These are phyloP conservation scores for Ceratocystis harringtonii DNA, from an alignment of 2,329 filamentous ascomycete genomes.

Conservation along the genomic window DNA sequence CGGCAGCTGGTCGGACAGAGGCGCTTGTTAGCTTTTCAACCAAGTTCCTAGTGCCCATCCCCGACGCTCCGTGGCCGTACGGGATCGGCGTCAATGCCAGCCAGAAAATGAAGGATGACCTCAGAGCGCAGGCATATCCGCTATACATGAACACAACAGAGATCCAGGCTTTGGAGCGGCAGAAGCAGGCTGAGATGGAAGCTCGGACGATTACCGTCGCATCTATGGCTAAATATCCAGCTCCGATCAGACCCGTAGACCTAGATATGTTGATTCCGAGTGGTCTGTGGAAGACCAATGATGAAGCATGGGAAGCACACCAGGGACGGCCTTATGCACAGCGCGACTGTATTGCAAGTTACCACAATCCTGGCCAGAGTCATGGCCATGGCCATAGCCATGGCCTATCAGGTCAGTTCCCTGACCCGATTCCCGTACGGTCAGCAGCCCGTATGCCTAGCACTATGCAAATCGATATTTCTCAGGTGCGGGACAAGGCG, in stretches of 20 bases:
- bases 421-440: too few relatives aligned
- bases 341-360: too few relatives aligned
- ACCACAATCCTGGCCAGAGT: too few relatives aligned
- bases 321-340: neutral
- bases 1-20: neutral
- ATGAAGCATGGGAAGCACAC: neutral
- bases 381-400: too few relatives aligned
- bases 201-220: neutral
- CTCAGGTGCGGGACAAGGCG: too few relatives aligned
- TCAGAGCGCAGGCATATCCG: neutral
- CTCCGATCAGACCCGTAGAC: neutral
- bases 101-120: neutral
- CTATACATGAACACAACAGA: slow-evolving; percentile 9
- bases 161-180: neutral
- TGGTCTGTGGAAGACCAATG: neutral
- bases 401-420: too few relatives aligned
- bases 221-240: neutral
- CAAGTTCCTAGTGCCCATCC: slow-evolving; percentile 18
- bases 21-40: slow-evolving; percentile 17
- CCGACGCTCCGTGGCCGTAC: slow-evolving; percentile 18
- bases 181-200: neutral
- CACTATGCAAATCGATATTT: too few relatives aligned
- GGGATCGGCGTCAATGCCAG: slow-evolving; percentile 13
- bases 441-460: too few relatives aligned
- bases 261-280: neutral